Base-by-base conservation (phyloP, 1,284 basidiomycete genomes). In the Cerioporus squamosus region DNA sequence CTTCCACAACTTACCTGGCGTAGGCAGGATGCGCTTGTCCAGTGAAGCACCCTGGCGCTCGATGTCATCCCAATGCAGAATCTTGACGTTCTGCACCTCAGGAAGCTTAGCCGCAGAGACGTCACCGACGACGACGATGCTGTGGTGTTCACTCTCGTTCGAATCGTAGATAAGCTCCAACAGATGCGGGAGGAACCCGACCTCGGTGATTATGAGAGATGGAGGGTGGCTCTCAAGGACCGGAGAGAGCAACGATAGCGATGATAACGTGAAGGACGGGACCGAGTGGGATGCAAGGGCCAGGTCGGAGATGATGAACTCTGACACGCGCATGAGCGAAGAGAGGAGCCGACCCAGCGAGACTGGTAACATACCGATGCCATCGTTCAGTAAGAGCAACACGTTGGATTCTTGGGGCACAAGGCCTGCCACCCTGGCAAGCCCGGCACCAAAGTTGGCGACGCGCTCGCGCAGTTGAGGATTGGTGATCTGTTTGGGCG, bases 231-330 rank as follows among this genome's bases (percentile, higher is more conserved):
- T 74, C 29, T 90, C 86, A 5, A 93, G 75, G 23, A 90, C 81
- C 5, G 77, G 73, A 1, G 83, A 77, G 44, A 93, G 78, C 12
- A 93, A 71, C 14, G 77, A 78, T 8, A 81, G 72, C 0, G 85
- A 82, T 18, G 83, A 76, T 44, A 93, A 74, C 2, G 90, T 92
- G 64, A 89, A 79, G 0, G 91, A 90, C 2, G 83, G 77, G 52
- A 93, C 85, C 7, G 86, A 87, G 64, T 87, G 80, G 2, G 85
- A 83, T 4, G 89, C 85, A 36, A 93, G 79, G 4, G 91, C 91
- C 26, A 93, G 77, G 72, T 93, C 91, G 22, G 84, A 79, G 51
- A 93, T 80, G 61, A 93, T 65, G 65, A 91, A 93, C 70, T 93
- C 91, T 93, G 67, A 2, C 55, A 43, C 51, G 23, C 5, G 45